Conservation (phyloP, 352 stramenopile species). For the Hyaloperonospora brassicae region DNA sequence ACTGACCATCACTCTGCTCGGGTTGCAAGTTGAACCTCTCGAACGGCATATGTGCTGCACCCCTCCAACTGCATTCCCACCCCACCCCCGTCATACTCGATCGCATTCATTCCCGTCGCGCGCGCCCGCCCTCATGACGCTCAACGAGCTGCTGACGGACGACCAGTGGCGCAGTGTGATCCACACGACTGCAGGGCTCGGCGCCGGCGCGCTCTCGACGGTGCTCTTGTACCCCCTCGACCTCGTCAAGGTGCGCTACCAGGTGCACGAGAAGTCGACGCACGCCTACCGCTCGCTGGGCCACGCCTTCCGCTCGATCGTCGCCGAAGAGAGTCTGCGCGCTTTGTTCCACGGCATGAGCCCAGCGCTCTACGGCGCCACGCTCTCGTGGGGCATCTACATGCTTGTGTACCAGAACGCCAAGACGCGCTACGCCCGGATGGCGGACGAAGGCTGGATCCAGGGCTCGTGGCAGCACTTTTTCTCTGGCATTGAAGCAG, state of each 20-base stretch:
- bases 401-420: constrained; percentile 97
- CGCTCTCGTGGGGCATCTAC: constrained; percentile 96
- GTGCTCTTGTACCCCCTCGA: constrained; percentile 93
- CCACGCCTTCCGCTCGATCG: constrained; percentile 67
- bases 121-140: constrained; percentile 12
- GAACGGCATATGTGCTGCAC: constrained; percentile 11
- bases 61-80: constrained; percentile 4
- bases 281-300: constrained; percentile 59
- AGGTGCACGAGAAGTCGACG: constrained; percentile 88
- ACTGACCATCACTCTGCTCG: constrained; percentile 16
- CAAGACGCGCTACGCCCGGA: constrained; percentile 80
- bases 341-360: constrained; percentile 92
- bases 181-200: constrained; percentile 56
- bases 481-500: constrained; percentile 70
- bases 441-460: constrained; percentile 59
- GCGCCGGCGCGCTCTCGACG: constrained; percentile 73
- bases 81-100: background rate
- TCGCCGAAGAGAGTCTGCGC: constrained; percentile 78
- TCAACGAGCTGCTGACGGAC: constrained; percentile 46
- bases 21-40: constrained; percentile 20
- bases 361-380: constrained; percentile 92
- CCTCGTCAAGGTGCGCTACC: constrained; percentile 95
- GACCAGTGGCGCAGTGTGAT: constrained; percentile 64
- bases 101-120: background rate
- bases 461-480: constrained; percentile 79